A percentile compares a stretch with the other conserved stretches of the same genome.
Conservation (phyloP, 2,329 filamentous ascomycete species). For the Colletotrichum gloeosporioides region DNA sequence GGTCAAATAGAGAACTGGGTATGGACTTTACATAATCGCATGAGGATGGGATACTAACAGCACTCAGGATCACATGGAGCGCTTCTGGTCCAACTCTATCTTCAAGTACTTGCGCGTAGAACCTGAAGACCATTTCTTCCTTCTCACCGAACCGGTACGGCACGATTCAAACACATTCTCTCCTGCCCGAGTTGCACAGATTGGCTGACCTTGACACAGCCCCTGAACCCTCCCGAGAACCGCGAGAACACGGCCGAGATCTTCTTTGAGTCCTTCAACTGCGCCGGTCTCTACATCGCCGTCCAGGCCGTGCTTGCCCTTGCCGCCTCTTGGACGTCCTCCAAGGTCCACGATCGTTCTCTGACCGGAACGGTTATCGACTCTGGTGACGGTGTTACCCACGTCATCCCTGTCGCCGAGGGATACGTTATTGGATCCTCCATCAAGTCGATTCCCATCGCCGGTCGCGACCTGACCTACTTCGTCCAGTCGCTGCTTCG, state of each 20-base stretch:
- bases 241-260: conserved; percentile 99
- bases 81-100: conserved; percentile 99
- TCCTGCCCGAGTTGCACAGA: not conserved
- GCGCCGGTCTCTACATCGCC: conserved; percentile 97
- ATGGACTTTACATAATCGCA: conserved; percentile 31
- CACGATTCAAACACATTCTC: conserved; percentile 1
- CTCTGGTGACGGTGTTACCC: conserved; percentile 97
- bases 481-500: conserved; percentile 96
- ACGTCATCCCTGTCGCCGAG: conserved; percentile 98
- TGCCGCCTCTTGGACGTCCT: conserved; percentile 97
- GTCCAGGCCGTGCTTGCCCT: conserved; percentile 97
- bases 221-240: conserved; percentile 97
- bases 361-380: conserved; percentile 98
- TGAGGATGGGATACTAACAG: conserved; percentile 29
- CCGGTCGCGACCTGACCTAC: conserved; percentile 97
- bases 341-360: conserved; percentile 95
- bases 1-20: conserved; percentile 99
- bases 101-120: conserved; percentile 99
- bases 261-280: conserved; percentile 99
- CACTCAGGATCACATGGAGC: conserved; percentile 92
- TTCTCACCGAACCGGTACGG: conserved; percentile 92
- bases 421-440: conserved; percentile 99
- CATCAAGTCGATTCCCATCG: conserved; percentile 98
- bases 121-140: conserved; percentile 98
- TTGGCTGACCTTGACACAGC: conserved; percentile 54